Evolutionary conservation across 2,329 filamentous ascomycete species (phyloP), one percentile per base, ranked within the genome.

Genomic region (Colletotrichum cordylinicola): DNA sequence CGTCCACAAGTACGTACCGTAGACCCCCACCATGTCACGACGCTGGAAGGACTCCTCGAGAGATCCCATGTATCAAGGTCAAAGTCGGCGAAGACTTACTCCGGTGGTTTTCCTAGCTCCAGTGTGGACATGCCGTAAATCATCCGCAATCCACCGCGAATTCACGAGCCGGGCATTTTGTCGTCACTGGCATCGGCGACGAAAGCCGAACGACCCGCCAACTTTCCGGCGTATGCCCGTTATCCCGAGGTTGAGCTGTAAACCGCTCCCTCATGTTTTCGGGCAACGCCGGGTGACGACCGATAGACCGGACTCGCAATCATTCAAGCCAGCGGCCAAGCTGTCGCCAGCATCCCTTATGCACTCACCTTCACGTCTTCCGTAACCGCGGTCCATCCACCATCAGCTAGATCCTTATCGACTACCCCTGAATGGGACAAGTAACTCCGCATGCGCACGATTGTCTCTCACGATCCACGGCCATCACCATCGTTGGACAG

Each of bases 231-330:
- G 43, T 27, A 24, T 48, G 70, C 70, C 70, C 58, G 35, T 31
- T 67, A 52, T 60, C 39, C 74, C 74, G 74, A 76, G 70, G 74
- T 69, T 74, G 56, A 48, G 43, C 8, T 48, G 13, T n/a, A 12
- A 69, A 37, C 60, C 64, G 18, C 27, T 21, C 21, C 52, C 33
- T 39, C 21, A 8, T 39, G 12, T 16, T 6, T 21, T 69, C 74
- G 74, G 74, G 58, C 70, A 52, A 69, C 64, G 39, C 70, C 74
- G 70, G 65, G 65, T 69, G 21, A 69, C 35, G 29, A 21, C 48
- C 43, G 48, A 48, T 8, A 39, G 21, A 31, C 48, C 64, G 65
- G 48, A 48, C 64, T 65, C 64, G 16, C 56, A 31, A 74, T 21
- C 15, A 37, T 29, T 29, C 39, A 21, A 33, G 58, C 27, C 48